Evolutionary conservation across 2,329 filamentous ascomycete genomes (phyloP).

Genomic region (Talaromyces sp.): DNA sequence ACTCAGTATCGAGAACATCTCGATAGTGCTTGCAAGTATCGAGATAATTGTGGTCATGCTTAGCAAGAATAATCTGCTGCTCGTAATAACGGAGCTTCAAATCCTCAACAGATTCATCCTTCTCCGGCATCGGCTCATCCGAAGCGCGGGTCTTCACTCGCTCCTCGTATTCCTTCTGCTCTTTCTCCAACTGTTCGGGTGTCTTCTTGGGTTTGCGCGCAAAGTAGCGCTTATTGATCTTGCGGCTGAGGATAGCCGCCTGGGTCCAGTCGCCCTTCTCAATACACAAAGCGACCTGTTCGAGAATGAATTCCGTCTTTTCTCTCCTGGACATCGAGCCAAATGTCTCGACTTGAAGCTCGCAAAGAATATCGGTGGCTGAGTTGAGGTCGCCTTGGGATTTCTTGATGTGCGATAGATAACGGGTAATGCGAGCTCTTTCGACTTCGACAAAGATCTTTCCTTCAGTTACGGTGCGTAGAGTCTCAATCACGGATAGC

Average conservation of each 20-base stretch:
- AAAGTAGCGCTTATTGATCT: constrained; percentile 95
- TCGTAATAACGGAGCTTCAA: constrained; percentile 95
- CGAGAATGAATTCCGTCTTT: constrained; percentile 97
- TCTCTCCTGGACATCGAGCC: constrained; percentile 95
- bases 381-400: constrained; percentile 85
- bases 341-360: constrained; percentile 97
- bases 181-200: constrained; percentile 82
- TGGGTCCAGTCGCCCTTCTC: constrained; percentile 95
- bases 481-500: constrained; percentile 86
- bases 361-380: constrained; percentile 89
- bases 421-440: constrained; percentile 88
- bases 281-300: constrained; percentile 92
- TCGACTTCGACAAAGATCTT: constrained; percentile 99
- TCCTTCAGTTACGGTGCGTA: constrained; percentile 95
- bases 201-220: constrained; percentile 87
- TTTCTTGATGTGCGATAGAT: constrained; percentile 97
- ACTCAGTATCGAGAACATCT: constrained; percentile 92
- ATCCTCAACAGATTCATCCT: constrained; percentile 88
- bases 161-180: constrained; percentile 78
- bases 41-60: constrained; percentile 96
- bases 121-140: constrained; percentile 71
- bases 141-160: constrained; percentile 70
- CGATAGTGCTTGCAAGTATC: constrained; percentile 98
- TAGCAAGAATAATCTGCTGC: constrained; percentile 91
- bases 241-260: constrained; percentile 86